Evolutionary conservation across 2,329 filamentous ascomycete species (phyloP).

Genomic region (Diaporthe caulivora): DNA sequence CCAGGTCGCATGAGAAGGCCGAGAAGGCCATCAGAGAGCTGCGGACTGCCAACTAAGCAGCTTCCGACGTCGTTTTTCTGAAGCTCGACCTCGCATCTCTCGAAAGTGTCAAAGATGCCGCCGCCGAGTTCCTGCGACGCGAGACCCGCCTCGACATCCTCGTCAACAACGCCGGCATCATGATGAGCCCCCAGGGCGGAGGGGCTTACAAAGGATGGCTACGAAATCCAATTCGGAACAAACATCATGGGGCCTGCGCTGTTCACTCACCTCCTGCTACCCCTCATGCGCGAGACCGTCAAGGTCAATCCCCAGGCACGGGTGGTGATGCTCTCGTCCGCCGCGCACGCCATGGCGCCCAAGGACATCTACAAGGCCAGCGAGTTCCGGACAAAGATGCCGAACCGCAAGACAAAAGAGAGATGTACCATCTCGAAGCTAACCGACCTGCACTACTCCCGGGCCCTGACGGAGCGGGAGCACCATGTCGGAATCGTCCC

Average conservation of each 20-base stretch:
- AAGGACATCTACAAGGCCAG: not conserved
- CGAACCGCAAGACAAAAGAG: not conserved
- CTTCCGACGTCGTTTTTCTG: conserved; percentile 43
- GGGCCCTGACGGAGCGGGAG: not conserved
- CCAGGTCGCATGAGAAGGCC: conserved; percentile 4
- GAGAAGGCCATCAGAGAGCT: not conserved
- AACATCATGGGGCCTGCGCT: conserved; percentile 59
- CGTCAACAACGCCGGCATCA: conserved; percentile 60
- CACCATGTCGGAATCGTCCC: not conserved
- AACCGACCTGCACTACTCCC: not conserved
- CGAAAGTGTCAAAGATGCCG: conserved; percentile 48
- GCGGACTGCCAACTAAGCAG: too few species aligned
- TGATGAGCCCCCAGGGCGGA: conserved; percentile 10
- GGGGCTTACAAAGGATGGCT: conserved; percentile 8
- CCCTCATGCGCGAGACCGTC: conserved; percentile 43
- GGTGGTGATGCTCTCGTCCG: conserved; percentile 7
- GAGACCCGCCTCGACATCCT: conserved; percentile 55
- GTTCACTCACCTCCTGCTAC: conserved; percentile 52
- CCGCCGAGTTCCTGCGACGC: conserved; percentile 45
- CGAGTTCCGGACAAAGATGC: not conserved
- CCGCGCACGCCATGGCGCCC: not conserved
- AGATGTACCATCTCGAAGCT: not conserved
- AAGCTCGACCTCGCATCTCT: conserved; percentile 46
- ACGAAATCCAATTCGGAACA: conserved; percentile 10
- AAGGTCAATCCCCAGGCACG: not conserved